Percentiles rank a stretch among this genome's conserved stretches.
phyloP scores from a whole-genome alignment of 1,139 yeast species.

The Scheffersomyces illinoinensis region DNA sequence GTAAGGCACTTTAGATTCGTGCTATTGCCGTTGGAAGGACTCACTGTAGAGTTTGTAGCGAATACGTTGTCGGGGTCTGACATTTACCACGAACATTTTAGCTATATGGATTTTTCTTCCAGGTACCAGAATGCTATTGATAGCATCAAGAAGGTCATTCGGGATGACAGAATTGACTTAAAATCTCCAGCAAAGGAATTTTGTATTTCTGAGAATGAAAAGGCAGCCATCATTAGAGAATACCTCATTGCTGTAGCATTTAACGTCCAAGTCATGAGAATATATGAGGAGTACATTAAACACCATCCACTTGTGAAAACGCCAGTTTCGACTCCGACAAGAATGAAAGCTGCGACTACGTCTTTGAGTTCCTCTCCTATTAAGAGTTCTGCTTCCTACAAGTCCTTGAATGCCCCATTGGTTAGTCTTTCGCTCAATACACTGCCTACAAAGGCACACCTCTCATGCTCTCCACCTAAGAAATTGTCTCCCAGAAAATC shows the following conservation, averaged over 20 bases:
- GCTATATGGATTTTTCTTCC: conserved; percentile 10
- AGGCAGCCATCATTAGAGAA: conserved; percentile 44
- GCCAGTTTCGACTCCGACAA: conserved; percentile 2
- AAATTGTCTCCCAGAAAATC: conserved; percentile 21
- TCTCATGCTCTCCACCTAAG: conserved; percentile 9
- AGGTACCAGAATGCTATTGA: conserved; percentile 22
- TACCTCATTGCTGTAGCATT: conserved; percentile 55
- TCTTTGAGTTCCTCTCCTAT: conserved; percentile 2
- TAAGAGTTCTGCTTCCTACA: conserved; percentile 5
- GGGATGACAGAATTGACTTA: conserved; percentile 15
- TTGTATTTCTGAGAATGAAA: conserved; percentile 31
- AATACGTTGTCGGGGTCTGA: conserved; percentile 27
- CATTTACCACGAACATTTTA: conserved; percentile 53
- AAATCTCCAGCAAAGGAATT: conserved; percentile 5
- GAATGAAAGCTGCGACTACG: neutral
- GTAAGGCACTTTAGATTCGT: conserved; percentile 39
- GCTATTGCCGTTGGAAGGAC: conserved; percentile 42
- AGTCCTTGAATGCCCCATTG: conserved; percentile 1
- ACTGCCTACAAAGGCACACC: neutral
- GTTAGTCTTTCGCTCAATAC: neutral
- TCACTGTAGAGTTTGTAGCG: conserved; percentile 45
- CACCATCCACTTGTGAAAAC: conserved; percentile 9
- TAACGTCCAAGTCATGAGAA: conserved; percentile 62
- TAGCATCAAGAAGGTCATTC: conserved; percentile 15
- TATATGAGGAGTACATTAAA: conserved; percentile 38